Evolutionary conservation across 768 basidiomycete species (phyloP), one percentile per base, ranked within the genome.

Genomic region (Collybiopsis luxurians): DNA sequence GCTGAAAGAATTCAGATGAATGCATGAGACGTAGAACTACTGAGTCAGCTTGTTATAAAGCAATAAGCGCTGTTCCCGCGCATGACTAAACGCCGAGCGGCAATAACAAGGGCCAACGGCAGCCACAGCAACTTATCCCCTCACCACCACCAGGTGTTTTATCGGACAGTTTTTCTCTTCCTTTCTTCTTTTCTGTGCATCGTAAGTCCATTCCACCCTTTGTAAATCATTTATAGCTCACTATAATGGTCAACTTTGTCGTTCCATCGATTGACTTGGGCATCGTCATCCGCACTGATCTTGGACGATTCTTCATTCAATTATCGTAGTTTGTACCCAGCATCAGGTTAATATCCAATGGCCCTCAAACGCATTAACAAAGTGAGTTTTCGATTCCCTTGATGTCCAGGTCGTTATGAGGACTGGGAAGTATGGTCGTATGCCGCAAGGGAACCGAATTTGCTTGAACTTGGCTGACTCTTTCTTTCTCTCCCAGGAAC

Each of bases 361-460:
- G 95, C 96, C 69, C 83, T 97, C 64, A 97, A 96, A 83, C 96
- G 96, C 83, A 98, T 98, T 80, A 96, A 96, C 89, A 98, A 97
- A 90, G 95, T 92, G 60, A 42, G 68, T 60, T 57, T 50, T 59
- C 39, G 34, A 17, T 42, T 7, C n/a, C 17, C 17, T n/a, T n/a
- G 13, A 19, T 28, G 7, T 19, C n/a, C 42, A 26, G 26, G n/a
- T 51, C n/a, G 49, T 36, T 34, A 9, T 24, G 38, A 26, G 5
- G 26, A 4, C 47, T 15, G n/a, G 53, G 28, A 40, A 30, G 4
- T n/a, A 13, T 36, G 30, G 15, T 43, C 53, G 42, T 40, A 34
- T 28, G 27, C 52, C 38, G 31, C 48, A 4, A 53, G 19, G 31
- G 24, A 30, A 26, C 12, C 27, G 11, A 26, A 36, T 13, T 2